Base-by-base conservation (phyloP, 768 basidiomycete species). In the Tulasnella sp. region DNA sequence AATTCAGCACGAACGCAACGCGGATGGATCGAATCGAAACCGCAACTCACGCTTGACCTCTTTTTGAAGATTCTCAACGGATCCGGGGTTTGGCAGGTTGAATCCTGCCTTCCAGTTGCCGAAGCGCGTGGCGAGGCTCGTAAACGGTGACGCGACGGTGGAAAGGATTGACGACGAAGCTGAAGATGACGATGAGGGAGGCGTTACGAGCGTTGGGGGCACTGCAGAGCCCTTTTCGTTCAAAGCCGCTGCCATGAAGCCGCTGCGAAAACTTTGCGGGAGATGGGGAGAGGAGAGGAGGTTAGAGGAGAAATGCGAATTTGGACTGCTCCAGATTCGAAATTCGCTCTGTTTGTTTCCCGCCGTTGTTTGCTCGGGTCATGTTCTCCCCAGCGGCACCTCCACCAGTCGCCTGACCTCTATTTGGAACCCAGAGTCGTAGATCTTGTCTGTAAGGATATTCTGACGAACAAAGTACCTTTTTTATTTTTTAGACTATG, bases 1-100 rank as follows among this genome's bases (percentile, higher is more conserved):
- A 26, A 74, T 48, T 73, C 5, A 48, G 29, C 46, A 39, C 77
- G 57, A 39, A 55, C 39, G 44, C 69, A 48, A 77, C 57, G 74
- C 39, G 72, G n/a, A 77, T 11, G 20, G 32, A 67, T 20, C 75
- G 39, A 70, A 37, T 61, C 29, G 20, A 26, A 35, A 42, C 46
- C 67, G 35, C 44, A 44, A 84, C 90, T 79, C 81, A 97, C 96
- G 85, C 86, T 96, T 96, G 81, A 94, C 91, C 86, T 99, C 96
- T 86, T 94, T 95, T 82, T 92, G 92, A 80, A 98, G 87, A 84
- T 93, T 95, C 88, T 99, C 96, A 69, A 92, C 91, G 20, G 93
- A 91, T 77, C 96, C 96, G n/a, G 96, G 96, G 85, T 94, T 93
- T 55, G 94, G 90, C 73, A 99, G 87, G 71, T 91, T 92, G 80